Evolutionary conservation across 2,329 filamentous ascomycete genomes (phyloP).

Genomic region (Fusarium paranaense): DNA sequence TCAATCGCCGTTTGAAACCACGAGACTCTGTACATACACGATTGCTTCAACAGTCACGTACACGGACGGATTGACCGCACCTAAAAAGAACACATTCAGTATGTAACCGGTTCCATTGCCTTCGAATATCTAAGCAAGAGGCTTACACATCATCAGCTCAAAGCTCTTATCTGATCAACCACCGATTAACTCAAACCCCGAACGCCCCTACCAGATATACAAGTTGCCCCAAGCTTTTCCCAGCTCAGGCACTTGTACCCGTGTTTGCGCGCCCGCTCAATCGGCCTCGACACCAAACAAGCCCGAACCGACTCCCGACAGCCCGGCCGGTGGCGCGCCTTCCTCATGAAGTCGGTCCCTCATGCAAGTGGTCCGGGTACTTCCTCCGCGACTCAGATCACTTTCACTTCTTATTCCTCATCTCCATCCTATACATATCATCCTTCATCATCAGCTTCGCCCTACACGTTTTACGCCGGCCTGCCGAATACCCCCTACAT

Average conservation of each 20-base stretch:
- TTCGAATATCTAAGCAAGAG: neutral
- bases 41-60: neutral
- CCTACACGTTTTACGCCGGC: conserved; percentile 34
- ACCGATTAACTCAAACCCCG: neutral
- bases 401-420: conserved; percentile 19
- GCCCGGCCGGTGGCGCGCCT: neutral
- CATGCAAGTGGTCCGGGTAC: conserved; percentile 18
- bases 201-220: neutral
- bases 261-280: neutral
- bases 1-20: neutral
- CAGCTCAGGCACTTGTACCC: neutral
- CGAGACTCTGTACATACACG: neutral
- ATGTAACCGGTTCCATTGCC: neutral
- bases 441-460: conserved; percentile 18
- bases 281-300: conserved; percentile 6
- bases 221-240: neutral
- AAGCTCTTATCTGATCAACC: neutral
- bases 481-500: conserved; percentile 14
- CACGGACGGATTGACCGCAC: neutral
- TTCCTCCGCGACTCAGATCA: conserved; percentile 14
- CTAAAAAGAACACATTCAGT: neutral
- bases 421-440: conserved; percentile 18
- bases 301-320: conserved; percentile 12
- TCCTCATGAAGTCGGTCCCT: conserved; percentile 22
- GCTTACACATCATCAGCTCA: neutral